Base-by-base conservation (phyloP, 371 early-diverging fungal genomes). In the Mucor ambiguus region DNA sequence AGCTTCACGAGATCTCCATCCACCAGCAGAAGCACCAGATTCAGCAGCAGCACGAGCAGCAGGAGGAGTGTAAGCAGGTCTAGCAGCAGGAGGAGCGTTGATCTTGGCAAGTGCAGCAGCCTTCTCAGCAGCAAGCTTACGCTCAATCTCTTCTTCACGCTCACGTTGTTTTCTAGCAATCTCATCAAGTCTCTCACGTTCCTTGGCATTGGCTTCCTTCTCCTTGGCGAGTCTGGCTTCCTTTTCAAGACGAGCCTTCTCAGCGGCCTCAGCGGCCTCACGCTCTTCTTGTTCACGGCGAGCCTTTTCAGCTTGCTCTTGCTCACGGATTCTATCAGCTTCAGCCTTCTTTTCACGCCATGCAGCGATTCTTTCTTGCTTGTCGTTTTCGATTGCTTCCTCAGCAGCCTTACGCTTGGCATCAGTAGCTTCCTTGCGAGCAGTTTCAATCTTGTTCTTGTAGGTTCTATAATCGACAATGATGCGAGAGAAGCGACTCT, bases 401-500 rank as follows among this genome's bases (percentile, higher is more conserved):
- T 85, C 78, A 33, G 82, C 81, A 35, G 79, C 84, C 60, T 74
- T 78, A 20, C 78, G 80, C 67, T 78, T 78, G 44, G 86, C 87
- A 38, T 84, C 86, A 61, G 85, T 69, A 32, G 81, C 76, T 49
- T 79, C 83, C 62, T 81, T 66, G 35, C 82, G 85, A 43, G 84
- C 81, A 30, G 78, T 72, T 64, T 90, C 86, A 61, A 92, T 76
- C 60, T 86, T 79, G 30, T 61, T 65, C 70, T 89, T 91, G 79
- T 85, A 87, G 3, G 68, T 72, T n/a, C 72, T 74, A 78, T 91
- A 96, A 77, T 97, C 96, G 37, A 74, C 87, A 67, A 90, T 32
- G 74, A 98, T 94, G 67, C 93, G 90, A 56, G 66, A 38, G 72
- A 98, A 77, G 37, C 96, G 90, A 37, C 67, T 52, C 85, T 96